Percentiles rank a stretch among this genome's conserved stretches.
Evolutionary conservation across 176 grass and related monocot genomes (phyloP).

Genomic region (Bonia amplexicaulis): DNA sequence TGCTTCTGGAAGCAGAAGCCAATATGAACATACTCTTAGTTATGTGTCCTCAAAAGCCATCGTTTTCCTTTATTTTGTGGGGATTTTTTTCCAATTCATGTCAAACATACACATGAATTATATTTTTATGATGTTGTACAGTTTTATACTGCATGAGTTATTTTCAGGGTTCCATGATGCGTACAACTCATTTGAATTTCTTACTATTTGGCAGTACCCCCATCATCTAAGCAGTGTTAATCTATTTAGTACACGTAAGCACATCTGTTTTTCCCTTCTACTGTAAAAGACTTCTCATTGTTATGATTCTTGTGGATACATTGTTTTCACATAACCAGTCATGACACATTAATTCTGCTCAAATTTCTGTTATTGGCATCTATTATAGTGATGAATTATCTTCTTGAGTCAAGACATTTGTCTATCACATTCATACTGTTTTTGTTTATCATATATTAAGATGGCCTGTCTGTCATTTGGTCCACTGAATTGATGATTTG

Average conservation of each 20-base stretch:
- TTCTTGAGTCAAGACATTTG: conserved; percentile 23
- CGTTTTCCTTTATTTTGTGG: neutral
- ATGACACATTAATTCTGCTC: neutral
- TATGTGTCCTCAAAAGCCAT: neutral
- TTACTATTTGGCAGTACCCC: neutral
- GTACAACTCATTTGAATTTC: neutral
- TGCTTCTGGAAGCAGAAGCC: no score
- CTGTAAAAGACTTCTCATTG: neutral
- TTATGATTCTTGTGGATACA: neutral
- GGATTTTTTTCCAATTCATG: neutral
- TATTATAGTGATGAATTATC: neutral
- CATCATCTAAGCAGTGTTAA: neutral
- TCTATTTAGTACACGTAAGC: neutral
- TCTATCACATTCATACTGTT: neutral
- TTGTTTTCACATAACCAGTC: neutral
- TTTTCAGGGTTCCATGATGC: neutral
- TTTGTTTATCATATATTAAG: conserved; percentile 20
- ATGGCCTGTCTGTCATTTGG: neutral
- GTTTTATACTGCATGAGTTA: neutral
- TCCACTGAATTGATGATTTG: conserved; percentile 13
- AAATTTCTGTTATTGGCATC: neutral
- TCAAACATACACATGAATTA: neutral
- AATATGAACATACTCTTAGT: no score
- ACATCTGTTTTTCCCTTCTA: neutral
- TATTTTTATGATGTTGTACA: neutral